These are phyloP conservation scores for Blastocystis sp. DNA, from an alignment of 352 stramenopile species.

Conservation along the genomic window DNA sequence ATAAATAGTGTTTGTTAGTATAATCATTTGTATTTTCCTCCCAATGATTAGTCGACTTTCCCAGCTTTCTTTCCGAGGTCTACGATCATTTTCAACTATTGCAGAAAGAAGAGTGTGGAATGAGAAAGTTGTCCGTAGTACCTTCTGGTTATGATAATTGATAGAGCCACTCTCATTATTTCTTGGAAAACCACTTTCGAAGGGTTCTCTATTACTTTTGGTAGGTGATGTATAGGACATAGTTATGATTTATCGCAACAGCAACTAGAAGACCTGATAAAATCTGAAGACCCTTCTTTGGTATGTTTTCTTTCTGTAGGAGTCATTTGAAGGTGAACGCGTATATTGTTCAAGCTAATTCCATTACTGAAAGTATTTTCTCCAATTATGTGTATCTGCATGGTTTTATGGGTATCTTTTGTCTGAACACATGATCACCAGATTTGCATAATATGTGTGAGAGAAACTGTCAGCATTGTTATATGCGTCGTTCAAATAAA, in stretches of 20 bases:
- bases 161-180: conserved; percentile 19
- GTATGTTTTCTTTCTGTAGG: not conserved
- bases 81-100: not conserved
- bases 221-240: not conserved
- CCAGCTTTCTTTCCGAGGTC: not conserved
- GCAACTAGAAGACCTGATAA: conserved; percentile 40
- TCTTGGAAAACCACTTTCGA: not conserved
- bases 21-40: not conserved
- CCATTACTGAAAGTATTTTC: conserved; percentile 1
- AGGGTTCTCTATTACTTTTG: not conserved
- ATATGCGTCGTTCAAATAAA: conserved; percentile 30
- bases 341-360: conserved; percentile 34
- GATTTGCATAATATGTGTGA: conserved; percentile 53
- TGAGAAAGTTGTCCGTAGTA: not conserved
- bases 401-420: conserved; percentile 23
- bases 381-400: conserved; percentile 7
- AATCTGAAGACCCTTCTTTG: not conserved
- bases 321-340: not conserved
- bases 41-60: not conserved
- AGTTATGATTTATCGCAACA: conserved; percentile 6
- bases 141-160: not conserved
- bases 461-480: conserved; percentile 47
- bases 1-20: conserved; percentile 2
- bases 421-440: not conserved
- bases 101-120: not conserved